Base-by-base conservation (phyloP, 805 yeast genomes). In the Yarrowia hollandica region DNA sequence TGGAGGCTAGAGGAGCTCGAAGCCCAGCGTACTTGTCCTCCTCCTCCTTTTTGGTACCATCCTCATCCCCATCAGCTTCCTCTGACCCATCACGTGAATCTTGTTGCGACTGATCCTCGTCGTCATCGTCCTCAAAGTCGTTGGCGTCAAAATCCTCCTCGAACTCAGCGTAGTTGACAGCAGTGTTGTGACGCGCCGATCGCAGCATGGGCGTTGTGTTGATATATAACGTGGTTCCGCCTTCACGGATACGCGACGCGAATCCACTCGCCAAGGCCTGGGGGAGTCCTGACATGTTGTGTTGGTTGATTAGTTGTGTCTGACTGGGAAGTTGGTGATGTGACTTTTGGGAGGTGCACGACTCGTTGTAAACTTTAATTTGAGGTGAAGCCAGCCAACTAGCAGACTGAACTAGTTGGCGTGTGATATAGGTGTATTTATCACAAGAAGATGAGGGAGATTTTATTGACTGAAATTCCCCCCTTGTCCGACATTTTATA, bases 221-320 rank as follows among this genome's bases (percentile, higher is more conserved):
- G 33, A 86, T 78, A 64, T 85, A 81, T 28, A 91, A 73, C 1
- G 95, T 83, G 30, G 90, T 88, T 60, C 85, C 83, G 30, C 84
- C 86, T 62, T 85, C 84, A 62, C 88, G 81, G 37, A 90, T 77
- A 63, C 97, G 76, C 57, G 87, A 81, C 35, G 83, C 78, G 64
- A 88, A 81, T 26, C 91, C 86, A 0, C 96, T 85, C 18, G 89
- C 77, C 60, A 87, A 76, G 0, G 92, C 96, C 75, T 90, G 97
- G 1, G 96, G 58, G 3, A 52, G 44, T 25, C 35, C 58, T 5
- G 15, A 4, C 44, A 52, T 52, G 30, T 15, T 25, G 25, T 50
- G 57, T 8, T 37, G 41, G 23, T 18, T 6, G 21, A 8, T 6
- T 11, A 37, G 9, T 15, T 2, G 10, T 14, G 22, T 22, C 7